Evolutionary conservation across 78 protist genomes (phyloP).

Genomic region (Emiliania huxleyi): DNA sequence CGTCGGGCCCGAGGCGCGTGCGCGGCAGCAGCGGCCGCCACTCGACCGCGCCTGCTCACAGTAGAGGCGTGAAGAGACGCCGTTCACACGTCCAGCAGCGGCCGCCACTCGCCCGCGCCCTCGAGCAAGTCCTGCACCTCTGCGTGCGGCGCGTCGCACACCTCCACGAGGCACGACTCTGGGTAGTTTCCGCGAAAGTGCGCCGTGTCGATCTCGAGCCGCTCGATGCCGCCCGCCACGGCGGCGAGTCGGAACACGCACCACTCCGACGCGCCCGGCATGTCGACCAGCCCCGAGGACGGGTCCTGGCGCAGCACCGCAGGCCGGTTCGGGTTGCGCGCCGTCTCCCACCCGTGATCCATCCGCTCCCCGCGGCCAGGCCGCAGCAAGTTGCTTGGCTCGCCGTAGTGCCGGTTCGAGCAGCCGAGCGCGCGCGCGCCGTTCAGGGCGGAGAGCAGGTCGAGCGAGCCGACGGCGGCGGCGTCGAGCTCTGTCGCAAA

Average conservation of each 20-base stretch:
- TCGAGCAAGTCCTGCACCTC: too few relatives aligned
- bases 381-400: constrained; percentile 67
- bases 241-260: constrained; percentile 41
- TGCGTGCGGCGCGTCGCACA: background rate
- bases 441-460: background rate
- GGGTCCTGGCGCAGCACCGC: constrained; percentile 23
- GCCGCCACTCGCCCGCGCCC: too few relatives aligned
- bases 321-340: constrained; percentile 53
- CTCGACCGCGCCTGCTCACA: background rate
- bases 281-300: too few relatives aligned
- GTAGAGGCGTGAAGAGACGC: background rate
- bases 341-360: constrained; percentile 84
- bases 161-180: constrained; percentile 59
- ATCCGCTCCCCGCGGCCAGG: constrained; percentile 74
- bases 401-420: constrained; percentile 73
- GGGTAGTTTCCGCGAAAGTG: constrained; percentile 85
- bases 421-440: constrained; percentile 34
- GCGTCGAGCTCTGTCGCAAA: background rate
- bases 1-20: background rate
- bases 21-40: constrained; percentile 5
- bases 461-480: background rate
- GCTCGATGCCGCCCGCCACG: background rate
- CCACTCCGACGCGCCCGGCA: too few relatives aligned
- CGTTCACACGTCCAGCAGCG: background rate
- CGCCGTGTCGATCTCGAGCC: constrained; percentile 71